Base-by-base conservation (phyloP, 2,329 filamentous ascomycete genomes). In the Sporothrix luriei region DNA sequence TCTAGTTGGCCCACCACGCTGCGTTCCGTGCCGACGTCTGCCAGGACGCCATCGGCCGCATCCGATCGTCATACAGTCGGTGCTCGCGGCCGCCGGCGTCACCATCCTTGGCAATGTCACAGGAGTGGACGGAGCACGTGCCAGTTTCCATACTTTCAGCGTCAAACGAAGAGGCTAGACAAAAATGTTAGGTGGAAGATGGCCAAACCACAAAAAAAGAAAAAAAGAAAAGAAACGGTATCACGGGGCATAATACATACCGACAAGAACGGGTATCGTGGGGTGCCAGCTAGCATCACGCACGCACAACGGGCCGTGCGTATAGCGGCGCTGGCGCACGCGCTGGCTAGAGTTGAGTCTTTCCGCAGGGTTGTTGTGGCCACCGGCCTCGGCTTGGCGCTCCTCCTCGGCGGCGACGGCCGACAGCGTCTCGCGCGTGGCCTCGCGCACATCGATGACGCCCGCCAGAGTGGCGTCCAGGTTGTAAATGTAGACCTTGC, bases 261-360 rank as follows among this genome's bases (percentile, higher is more conserved):
- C 85, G 75, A 85, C 93, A 73, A 97, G 83, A 52, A 97, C 84
- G 0, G 93, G 93, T 1, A 91, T 92, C 73, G 85, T 90, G 0
- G 94, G 94, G 80, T 97, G 93, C 94, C 94, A 97, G 76, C 90
- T 93, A 26, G 91, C 92, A 82, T 97, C 94, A 46, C 94, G 84
- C 24, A 97, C 92, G 74, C 92, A 92, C 0, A 92, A 93, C 72
- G 86, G 54, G 55, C 66, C 66, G 67, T 70, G 57, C 54, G 46
- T 29, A 43, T 59, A 51, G 38, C 65, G 52, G 49, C 43, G 52
- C 46, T 29, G 66, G 29, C 62, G 64, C 24, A 7, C 19, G 26
- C 59, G 67, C 9, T 51, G 26, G 19, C 33, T 52, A 29, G 38
- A 9, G 19, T 16, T 24, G 43, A 19, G 21, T 6, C 33, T 19